Base-by-base conservation (phyloP, 345 rosid genomes). In the Clarkia xantiana region DNA sequence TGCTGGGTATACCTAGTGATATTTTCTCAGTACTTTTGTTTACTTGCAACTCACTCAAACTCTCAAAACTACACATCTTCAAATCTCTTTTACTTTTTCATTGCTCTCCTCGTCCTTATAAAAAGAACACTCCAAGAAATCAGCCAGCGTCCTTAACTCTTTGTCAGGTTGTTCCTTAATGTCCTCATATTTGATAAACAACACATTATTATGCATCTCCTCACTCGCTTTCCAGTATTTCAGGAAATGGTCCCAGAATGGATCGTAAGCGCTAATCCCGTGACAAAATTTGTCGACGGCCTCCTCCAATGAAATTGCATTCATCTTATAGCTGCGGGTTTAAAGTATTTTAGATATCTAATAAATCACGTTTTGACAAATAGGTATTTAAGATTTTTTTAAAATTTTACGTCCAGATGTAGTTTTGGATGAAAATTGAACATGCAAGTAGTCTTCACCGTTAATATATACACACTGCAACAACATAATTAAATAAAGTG, bases 1-100 rank as follows among this genome's bases (percentile, higher is more conserved):
- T 42, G 40, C 4, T 42, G 19, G 42, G 40, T 2, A 40, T 10
- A 12, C 47, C 47, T 25, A 15, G 14, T 15, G 15, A 14, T 19
- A 51, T 10, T 38, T 20, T 43, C 40, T 40, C 57, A 1, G 9
- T n/a, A n/a, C n/a, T 44, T 14, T 29, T 44, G 14, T 54, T 54
- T 19, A 54, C 49, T 16, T 54, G 40, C 49, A 53, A 19, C 13
- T 14, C 22, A 38, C 56, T 53, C 46, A 53, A 20, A 42, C 19
- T 40, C 5, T 53, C 47, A 11, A 52, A 54, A 16, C 49, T 54
- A 25, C 49, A 43, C 0, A 43, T 10, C 11, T 10, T 15, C n/a
- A 0, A 14, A 54, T 54, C 14, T 23, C 20, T 10, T 54, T 42
- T 0, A 54, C 49, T 1, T 6, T n/a, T n/a, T 14, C 40, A 0